These are phyloP conservation scores for Tolypocladium nubicola DNA, from an alignment of 2,329 filamentous ascomycete genomes.

Conservation along the genomic window DNA sequence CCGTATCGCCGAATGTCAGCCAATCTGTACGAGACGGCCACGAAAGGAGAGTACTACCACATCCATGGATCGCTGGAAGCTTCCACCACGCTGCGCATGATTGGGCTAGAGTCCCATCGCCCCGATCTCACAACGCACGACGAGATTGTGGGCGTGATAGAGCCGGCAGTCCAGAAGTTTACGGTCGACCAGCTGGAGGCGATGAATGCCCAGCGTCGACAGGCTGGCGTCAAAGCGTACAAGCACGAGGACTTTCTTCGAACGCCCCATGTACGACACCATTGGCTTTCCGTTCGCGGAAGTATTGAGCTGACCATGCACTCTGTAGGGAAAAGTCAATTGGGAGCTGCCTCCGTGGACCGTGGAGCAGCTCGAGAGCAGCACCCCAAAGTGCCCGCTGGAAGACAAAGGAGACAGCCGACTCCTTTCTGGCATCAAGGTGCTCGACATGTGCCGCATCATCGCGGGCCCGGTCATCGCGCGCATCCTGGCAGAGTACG, in stretches of 20 bases:
- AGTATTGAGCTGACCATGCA: not conserved
- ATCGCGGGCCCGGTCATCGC: slow-evolving; percentile 67
- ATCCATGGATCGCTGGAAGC: slow-evolving; percentile 68
- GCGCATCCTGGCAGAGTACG: slow-evolving; percentile 63
- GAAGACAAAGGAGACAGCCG: slow-evolving; percentile 10
- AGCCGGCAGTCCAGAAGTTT: slow-evolving; percentile 44
- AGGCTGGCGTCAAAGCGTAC: slow-evolving; percentile 50
- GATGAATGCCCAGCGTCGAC: slow-evolving; percentile 42
- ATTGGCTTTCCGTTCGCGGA: not conserved
- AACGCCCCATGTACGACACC: slow-evolving; percentile 30
- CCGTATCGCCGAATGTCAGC: slow-evolving; percentile 63
- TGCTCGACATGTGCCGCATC: slow-evolving; percentile 65
- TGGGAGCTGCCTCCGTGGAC: slow-evolving; percentile 32
- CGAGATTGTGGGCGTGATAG: slow-evolving; percentile 48
- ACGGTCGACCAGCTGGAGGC: slow-evolving; percentile 45
- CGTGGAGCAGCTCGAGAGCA: slow-evolving; percentile 37
- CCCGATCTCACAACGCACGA: slow-evolving; percentile 51
- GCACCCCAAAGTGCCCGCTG: slow-evolving; percentile 36
- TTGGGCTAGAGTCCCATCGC: slow-evolving; percentile 51
- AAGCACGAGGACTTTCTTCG: slow-evolving; percentile 48
- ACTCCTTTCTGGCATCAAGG: slow-evolving; percentile 51
- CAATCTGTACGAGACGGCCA: slow-evolving; percentile 59
- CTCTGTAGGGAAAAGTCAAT: slow-evolving; percentile 32
- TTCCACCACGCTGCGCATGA: slow-evolving; percentile 57
- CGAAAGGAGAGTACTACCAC: slow-evolving; percentile 59